phyloP scores from a whole-genome alignment of 176 grass and related monocot species.

The Musa acuminata region DNA sequence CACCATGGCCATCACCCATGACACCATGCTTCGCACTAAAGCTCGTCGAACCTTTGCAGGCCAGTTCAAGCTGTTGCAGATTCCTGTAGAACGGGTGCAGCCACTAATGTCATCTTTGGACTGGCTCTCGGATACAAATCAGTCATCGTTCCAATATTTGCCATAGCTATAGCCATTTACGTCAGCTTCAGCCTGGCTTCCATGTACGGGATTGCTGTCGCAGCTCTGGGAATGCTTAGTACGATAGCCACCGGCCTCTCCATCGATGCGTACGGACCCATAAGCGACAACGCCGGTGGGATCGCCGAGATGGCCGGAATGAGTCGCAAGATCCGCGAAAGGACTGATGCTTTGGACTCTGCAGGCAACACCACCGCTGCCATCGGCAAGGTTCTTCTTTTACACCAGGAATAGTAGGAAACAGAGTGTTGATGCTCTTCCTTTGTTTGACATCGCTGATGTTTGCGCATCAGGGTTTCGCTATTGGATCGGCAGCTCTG shows the following conservation, averaged over 20 bases:
- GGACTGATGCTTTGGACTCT: constrained; percentile 32
- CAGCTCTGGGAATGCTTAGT: constrained; percentile 65
- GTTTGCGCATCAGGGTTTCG: constrained; percentile 38
- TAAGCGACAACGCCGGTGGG: constrained; percentile 56
- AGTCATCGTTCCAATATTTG: constrained; percentile 55
- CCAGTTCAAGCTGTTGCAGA: constrained; percentile 54
- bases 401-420: not conserved
- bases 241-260: constrained; percentile 52
- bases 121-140: constrained; percentile 63
- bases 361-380: constrained; percentile 20
- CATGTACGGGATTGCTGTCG: constrained; percentile 61
- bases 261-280: constrained; percentile 56
- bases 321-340: constrained; percentile 45
- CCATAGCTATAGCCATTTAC: constrained; percentile 43
- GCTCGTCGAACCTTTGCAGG: constrained; percentile 13
- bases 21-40: not conserved
- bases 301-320: constrained; percentile 65
- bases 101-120: constrained; percentile 55
- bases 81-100: constrained; percentile 57
- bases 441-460: not conserved
- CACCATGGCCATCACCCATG: not conserved
- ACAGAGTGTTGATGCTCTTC: not conserved
- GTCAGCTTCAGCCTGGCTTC: constrained; percentile 58
- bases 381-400: constrained; percentile 10
- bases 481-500: constrained; percentile 74